These are phyloP conservation scores for Sporothrix luriei DNA, from an alignment of 2,329 filamentous ascomycete genomes.

Conservation along the genomic window DNA sequence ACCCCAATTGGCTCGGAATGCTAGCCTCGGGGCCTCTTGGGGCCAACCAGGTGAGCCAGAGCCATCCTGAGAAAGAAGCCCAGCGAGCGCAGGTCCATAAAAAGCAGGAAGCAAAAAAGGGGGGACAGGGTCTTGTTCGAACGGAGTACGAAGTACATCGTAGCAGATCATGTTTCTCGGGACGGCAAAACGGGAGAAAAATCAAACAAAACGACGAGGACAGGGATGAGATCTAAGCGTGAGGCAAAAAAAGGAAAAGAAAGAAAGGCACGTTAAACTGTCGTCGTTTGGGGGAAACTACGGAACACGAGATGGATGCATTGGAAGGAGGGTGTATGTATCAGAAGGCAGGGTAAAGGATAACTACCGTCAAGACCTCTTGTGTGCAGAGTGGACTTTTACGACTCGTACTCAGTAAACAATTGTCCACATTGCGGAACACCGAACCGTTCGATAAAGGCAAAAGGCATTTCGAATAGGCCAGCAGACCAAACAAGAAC, in stretches of 20 bases:
- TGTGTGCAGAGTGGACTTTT: not conserved
- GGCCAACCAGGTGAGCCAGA: constrained; percentile 27
- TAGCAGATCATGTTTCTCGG: not conserved
- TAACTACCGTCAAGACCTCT: not conserved
- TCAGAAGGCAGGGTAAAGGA: not conserved
- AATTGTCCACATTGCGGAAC: too few species aligned
- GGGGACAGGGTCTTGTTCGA: not conserved
- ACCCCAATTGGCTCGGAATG: constrained; percentile 20
- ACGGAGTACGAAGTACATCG: not conserved
- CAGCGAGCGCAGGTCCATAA: not conserved
- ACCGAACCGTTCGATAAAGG: too few species aligned
- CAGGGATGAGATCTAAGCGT: not conserved
- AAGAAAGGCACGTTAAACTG: not conserved
- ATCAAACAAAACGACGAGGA: not conserved
- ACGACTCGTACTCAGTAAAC: too few species aligned
- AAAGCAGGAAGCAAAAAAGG: not conserved
- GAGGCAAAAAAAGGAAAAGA: not conserved
- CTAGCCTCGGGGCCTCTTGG: constrained; percentile 2
- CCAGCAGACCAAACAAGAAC: too few species aligned
- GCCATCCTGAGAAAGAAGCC: not conserved
- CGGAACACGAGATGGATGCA: not conserved
- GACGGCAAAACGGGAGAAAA: constrained; percentile 7
- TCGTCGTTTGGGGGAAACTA: not conserved
- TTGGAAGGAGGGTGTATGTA: not conserved
- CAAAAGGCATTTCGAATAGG: too few species aligned